Base-by-base conservation (phyloP, 2,329 filamentous ascomycete species). In the Ambrosiella cleistominuta region DNA sequence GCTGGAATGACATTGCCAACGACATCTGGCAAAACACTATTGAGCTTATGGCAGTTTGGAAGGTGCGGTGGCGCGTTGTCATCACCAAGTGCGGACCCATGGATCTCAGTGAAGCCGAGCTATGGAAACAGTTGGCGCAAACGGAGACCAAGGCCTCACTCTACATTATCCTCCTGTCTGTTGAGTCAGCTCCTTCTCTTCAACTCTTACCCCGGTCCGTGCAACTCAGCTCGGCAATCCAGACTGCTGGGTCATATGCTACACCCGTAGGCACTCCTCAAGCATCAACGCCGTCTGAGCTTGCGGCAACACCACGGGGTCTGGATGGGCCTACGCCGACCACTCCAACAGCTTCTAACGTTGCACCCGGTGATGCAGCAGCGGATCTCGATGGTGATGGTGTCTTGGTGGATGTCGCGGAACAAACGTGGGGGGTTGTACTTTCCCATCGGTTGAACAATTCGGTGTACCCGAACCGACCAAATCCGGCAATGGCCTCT, bases 11-110 rank as follows among this genome's bases (percentile, higher is more conserved):
- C 19, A 73, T 89, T n/a, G 80, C 81, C 0, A 75, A 78, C 53
- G 86, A 90, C 64, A 85, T 93, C 2, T 91, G 87, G 86, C 78
- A 82, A 58, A 85, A 82, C 0, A 91, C 87, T 0, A 72, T 84
- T 37, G 83, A 84, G n/a, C 77, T 91, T 38, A 79, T 89, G 39
- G 79, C 82, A 0, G 73, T 75, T 13, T 80, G 82, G 68, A 83
- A 81, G 64, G 81, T 90, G 0, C 81, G 83, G 59, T 91, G 87
- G 86, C 81, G 86, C 13, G 72, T 93, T 9, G 81, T 88, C 61
- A 77, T 94, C 61, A 81, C 84, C 39, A 86, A 86, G 67, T 81
- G 79, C 53, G 82, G 83, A 1, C 70, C 77, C 2, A 85, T 88
- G 77, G 80, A 84, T 35, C 72, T 75, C 37, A 75, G 79, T 6